These are phyloP conservation scores for Hirschfeldia incana DNA, from an alignment of 345 rosid species.

Conservation along the genomic window DNA sequence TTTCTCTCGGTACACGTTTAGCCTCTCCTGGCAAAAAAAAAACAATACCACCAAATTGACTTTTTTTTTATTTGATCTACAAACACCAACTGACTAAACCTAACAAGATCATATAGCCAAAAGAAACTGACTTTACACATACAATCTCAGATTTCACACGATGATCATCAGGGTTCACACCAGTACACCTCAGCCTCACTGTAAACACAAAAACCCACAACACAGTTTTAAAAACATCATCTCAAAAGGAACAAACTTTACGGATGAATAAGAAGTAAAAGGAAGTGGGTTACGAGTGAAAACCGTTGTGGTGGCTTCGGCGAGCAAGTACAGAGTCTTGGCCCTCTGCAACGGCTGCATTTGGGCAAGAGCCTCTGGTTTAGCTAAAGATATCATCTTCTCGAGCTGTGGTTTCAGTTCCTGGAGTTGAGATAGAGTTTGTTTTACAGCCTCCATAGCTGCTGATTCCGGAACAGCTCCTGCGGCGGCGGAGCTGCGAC, in stretches of 20 bases:
- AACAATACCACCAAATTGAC: not conserved
- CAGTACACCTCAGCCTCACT: constrained; percentile 87
- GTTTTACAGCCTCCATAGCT: not conserved
- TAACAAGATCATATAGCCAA: not conserved
- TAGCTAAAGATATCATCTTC: not conserved
- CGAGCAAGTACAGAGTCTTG: constrained; percentile 47
- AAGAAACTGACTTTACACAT: constrained; percentile 32
- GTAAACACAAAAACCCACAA: constrained; percentile 18
- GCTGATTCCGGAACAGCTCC: not conserved
- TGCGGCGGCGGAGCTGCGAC: not conserved
- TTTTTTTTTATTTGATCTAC: not conserved
- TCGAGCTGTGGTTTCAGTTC: not conserved
- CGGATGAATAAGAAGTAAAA: not conserved
- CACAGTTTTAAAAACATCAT: not conserved
- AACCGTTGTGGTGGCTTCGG: constrained; percentile 69
- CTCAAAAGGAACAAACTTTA: not conserved
- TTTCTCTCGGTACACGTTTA: constrained; percentile 70
- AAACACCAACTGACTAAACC: constrained; percentile 11
- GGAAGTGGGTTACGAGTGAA: constrained; percentile 49
- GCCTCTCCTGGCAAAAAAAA: constrained; percentile 56
- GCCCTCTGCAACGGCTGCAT: not conserved
- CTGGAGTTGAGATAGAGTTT: not conserved
- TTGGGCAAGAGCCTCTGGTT: not conserved
- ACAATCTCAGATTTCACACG: constrained; percentile 87
- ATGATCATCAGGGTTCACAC: constrained; percentile 80